These are phyloP conservation scores for Debaryomyces fabryi DNA, from an alignment of 1,139 yeast genomes.

Conservation along the genomic window DNA sequence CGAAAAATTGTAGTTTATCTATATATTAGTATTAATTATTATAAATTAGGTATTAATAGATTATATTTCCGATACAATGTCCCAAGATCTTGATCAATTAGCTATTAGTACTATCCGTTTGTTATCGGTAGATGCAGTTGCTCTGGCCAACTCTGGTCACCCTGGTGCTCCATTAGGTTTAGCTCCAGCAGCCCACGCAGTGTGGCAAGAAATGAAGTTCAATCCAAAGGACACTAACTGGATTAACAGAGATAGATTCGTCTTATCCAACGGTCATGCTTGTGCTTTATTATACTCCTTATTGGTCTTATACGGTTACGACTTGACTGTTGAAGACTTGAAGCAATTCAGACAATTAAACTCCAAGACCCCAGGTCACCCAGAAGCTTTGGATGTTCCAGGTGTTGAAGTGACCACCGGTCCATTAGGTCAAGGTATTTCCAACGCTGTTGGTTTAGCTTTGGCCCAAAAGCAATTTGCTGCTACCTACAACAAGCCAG, in stretches of 20 bases:
- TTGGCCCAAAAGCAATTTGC: slow-evolving; percentile 92
- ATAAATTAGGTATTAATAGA: slow-evolving; percentile 4
- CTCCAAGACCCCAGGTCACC: slow-evolving; percentile 98
- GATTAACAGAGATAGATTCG: slow-evolving; percentile 95
- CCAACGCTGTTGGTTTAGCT: slow-evolving; percentile 96
- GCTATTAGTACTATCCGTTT: slow-evolving; percentile 90
- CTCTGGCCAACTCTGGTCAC: slow-evolving; percentile 94
- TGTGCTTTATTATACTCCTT: slow-evolving; percentile 88
- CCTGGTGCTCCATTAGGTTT: slow-evolving; percentile 99
- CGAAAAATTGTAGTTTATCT: neutral
- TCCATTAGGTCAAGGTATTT: slow-evolving; percentile 98
- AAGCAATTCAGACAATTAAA: slow-evolving; percentile 87
- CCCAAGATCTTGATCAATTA: slow-evolving; percentile 59
- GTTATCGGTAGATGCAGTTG: slow-evolving; percentile 85
- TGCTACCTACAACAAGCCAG: slow-evolving; percentile 93
- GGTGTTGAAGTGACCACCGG: slow-evolving; percentile 99
- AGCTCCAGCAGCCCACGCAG: slow-evolving; percentile 74
- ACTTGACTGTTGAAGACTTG: slow-evolving; percentile 80
- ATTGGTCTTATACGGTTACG: slow-evolving; percentile 86
- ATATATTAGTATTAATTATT: neutral
- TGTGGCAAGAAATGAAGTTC: slow-evolving; percentile 81
- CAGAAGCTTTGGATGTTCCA: slow-evolving; percentile 74
- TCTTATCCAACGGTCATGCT: slow-evolving; percentile 96
- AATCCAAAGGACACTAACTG: slow-evolving; percentile 91
- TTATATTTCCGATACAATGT: slow-evolving; percentile 22